Base-by-base conservation (phyloP, 2,329 filamentous ascomycete genomes). In the Penicillium vulpinum region DNA sequence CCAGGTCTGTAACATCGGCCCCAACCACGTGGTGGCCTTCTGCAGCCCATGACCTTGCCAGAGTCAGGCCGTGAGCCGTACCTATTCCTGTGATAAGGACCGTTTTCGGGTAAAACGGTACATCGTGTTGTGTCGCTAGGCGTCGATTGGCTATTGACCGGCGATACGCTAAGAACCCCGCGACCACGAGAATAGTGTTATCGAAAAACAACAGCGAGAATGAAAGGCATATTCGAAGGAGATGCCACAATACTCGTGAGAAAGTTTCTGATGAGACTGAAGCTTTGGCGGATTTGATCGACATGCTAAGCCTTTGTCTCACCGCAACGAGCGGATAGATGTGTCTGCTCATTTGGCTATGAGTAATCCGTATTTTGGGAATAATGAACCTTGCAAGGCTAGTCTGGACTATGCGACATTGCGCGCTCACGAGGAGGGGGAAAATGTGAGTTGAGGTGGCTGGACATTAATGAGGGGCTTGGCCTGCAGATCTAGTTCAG, bases 31-130 rank as follows among this genome's bases (percentile, higher is more conserved):
- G 80, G 69, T 91, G 87, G 2, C 87, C 87, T 1, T 81, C 79
- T 24, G 81, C 72, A 62, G 88, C 80, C 70, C 91, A 88, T 4
- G 83, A 72, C 33, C 89, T 83, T 5, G 88, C 87, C 9, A 92
- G 75, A 0, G 79, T 76, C 3, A 92, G 78, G 4, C 88, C 89
- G 69, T 91, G 89, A 41, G 84, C 80, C 82, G 90, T 92, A 44
- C 85, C 84, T 3, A 91, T 80, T 2, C 89, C 89, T 0, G 89
- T 91, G 40, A 92, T 82, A 15, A 92, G 80, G 35, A 92, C 77
- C 0, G 82, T 88, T 52, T 79, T 81, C 1, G 76, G 75, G 33
- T 73, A 70, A 64, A 78, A 78, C 8, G 66, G 68, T 2, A 73
- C 69, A 55, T 73, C 67, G 13, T 62, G 60, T 4, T 68, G 65